Evolutionary conservation across 495 filamentous ascomycete species (phyloP).

Genomic region (Trichoderma parareesei): DNA sequence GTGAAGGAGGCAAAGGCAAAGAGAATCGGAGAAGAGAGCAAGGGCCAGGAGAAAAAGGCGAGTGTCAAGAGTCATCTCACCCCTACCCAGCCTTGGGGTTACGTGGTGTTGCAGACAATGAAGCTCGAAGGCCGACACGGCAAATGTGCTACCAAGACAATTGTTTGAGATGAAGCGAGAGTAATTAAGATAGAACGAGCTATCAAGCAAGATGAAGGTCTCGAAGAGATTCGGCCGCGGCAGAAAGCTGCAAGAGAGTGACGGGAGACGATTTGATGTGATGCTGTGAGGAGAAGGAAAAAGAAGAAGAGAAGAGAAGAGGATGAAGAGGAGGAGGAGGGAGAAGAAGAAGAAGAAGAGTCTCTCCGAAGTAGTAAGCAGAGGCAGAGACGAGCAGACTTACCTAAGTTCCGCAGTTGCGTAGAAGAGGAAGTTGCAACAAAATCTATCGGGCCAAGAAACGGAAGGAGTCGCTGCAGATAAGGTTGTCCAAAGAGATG

Average conservation of each 20-base stretch:
- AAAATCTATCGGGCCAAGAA: not conserved
- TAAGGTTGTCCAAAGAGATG: not conserved
- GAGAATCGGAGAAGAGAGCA: not conserved
- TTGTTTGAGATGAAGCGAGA: slow-evolving; percentile 41
- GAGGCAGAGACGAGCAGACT: slow-evolving; percentile 1
- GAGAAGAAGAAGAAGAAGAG: slow-evolving; percentile 16
- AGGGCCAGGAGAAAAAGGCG: not conserved
- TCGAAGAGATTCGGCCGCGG: slow-evolving; percentile 30
- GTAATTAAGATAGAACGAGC: slow-evolving; percentile 47
- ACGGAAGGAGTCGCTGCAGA: not conserved
- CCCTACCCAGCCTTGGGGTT: slow-evolving; percentile 8
- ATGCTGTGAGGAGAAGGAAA: slow-evolving; percentile 44
- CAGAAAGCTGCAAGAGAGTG: slow-evolving; percentile 25
- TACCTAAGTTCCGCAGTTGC: slow-evolving; percentile 1
- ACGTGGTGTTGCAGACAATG: slow-evolving; percentile 10
- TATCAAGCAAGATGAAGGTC: slow-evolving; percentile 43
- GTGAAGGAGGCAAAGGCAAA: not conserved
- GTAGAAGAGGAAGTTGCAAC: not conserved
- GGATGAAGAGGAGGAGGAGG: slow-evolving; percentile 26
- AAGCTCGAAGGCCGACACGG: slow-evolving; percentile 10
- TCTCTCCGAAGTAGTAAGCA: slow-evolving; percentile 15
- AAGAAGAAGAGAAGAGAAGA: slow-evolving; percentile 33
- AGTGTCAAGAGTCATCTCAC: not conserved
- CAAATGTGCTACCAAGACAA: slow-evolving; percentile 40
- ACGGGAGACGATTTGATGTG: slow-evolving; percentile 25